Conservation (phyloP, 352 stramenopile genomes). For the Pythium biforme region DNA sequence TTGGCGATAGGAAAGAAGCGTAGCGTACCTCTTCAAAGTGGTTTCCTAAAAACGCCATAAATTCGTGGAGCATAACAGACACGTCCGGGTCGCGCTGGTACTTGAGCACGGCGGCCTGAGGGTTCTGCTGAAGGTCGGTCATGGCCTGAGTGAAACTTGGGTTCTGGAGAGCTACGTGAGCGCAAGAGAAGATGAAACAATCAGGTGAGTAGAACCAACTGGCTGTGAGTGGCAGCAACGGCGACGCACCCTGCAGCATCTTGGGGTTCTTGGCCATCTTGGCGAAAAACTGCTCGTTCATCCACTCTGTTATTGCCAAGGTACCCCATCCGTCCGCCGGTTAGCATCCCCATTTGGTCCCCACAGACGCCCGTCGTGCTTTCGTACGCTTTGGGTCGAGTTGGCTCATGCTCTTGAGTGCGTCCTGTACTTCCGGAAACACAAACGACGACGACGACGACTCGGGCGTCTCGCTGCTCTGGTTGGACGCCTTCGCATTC, state of each 20-base stretch:
- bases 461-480: slow-evolving; percentile 12
- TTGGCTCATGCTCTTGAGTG: slow-evolving; percentile 55
- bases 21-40: slow-evolving; percentile 75
- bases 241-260: slow-evolving; percentile 40
- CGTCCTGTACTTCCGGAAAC: slow-evolving; percentile 76
- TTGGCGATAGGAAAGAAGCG: too few species aligned
- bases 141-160: slow-evolving; percentile 67
- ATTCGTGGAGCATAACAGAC: slow-evolving; percentile 61
- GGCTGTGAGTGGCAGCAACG: not conserved
- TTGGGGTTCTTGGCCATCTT: slow-evolving; percentile 63
- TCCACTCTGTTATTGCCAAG: slow-evolving; percentile 78
- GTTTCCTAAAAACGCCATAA: slow-evolving; percentile 65
- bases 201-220: too few species aligned
- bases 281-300: slow-evolving; percentile 67
- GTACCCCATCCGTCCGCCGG: not conserved
- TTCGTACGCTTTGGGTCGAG: slow-evolving; percentile 59
- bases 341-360: not conserved
- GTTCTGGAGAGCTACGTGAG: slow-evolving; percentile 51
- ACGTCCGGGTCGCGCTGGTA: slow-evolving; percentile 66
- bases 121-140: slow-evolving; percentile 67
- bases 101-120: slow-evolving; percentile 51
- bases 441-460: slow-evolving; percentile 36
- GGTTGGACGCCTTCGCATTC: slow-evolving; percentile 25
- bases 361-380: too few species aligned
- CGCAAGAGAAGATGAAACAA: too few species aligned